Evolutionary conservation across 2,329 filamentous ascomycete species (phyloP), one percentile per base, ranked within the genome.

Genomic region (Myriosclerotinia curreyana): DNA sequence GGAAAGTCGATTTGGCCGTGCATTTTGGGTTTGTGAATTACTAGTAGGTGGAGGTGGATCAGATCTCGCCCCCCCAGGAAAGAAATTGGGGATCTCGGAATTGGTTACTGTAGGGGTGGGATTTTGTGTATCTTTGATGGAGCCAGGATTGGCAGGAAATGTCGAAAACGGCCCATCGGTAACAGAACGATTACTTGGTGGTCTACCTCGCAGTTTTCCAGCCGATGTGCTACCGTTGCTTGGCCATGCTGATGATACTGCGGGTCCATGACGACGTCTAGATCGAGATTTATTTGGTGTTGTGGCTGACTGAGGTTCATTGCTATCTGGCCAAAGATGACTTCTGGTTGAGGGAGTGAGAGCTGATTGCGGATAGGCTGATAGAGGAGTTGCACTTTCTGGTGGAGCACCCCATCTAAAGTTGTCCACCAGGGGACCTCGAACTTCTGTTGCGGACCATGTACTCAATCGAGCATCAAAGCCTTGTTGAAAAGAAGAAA

Each of bases 161-260:
- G 89, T 88, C 5, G 86, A 86, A 69, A 87, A 90, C 0, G 88
- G 86, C 0, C 86, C 86, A 67, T 90, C 86, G 17, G 84, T 81
- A 0, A 82, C 81, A n/a, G 81, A 83, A 34, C 86, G 83, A 70
- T 88, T 90, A 64, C 87, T 89, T 0, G 91, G 91, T 50, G 93
- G 93, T 65, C 93, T 82, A 8, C 93, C 92, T 68, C 92, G 82
- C 17, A 89, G 81, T 74, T 93, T 96, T 2, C 88, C 87, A 5
- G 82, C 84, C 1, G 84, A 78, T 15, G 86, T 80, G 20, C 82
- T 80, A 14, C 84, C 84, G 65, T 83, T 85, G 67, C 86, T 86
- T 63, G 89, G 86, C 93, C 93, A 97, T 0, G 93, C 93, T 12
- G 92, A 96, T 0, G 92, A 96, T 0, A 96, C 91, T 8, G 91